These are phyloP conservation scores for Conticribra guillardii DNA, from an alignment of 108 stramenopile species.

Conservation along the genomic window DNA sequence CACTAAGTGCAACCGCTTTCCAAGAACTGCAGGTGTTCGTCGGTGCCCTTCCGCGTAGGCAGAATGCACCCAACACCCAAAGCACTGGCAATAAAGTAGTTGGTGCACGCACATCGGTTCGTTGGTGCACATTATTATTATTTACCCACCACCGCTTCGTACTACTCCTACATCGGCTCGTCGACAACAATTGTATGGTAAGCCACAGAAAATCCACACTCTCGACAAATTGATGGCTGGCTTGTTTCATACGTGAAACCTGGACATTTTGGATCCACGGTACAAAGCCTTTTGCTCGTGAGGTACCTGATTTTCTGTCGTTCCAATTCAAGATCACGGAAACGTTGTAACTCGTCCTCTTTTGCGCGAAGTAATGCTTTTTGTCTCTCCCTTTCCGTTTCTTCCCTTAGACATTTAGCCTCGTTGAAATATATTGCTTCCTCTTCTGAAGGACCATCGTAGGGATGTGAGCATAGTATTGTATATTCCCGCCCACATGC, in stretches of 20 bases:
- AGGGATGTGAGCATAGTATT: conserved; percentile 71
- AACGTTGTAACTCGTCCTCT: conserved; percentile 29
- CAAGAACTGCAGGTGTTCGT: no score
- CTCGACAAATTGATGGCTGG: conserved; percentile 34
- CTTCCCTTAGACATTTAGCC: conserved; percentile 43
- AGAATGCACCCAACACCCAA: no score
- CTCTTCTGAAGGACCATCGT: conserved; percentile 66
- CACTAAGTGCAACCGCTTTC: no score
- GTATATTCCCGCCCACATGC: conserved; percentile 79
- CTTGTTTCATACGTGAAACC: conserved; percentile 43
- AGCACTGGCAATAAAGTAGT: no score
- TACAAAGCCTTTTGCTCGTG: conserved; percentile 46
- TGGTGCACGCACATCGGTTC: no score
- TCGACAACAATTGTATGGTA: conserved; percentile 50
- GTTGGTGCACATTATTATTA: no score
- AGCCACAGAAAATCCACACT: conserved; percentile 42
- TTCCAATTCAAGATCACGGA: conserved; percentile 23
- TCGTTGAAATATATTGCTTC: conserved; percentile 53
- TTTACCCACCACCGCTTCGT: neutral
- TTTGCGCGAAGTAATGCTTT: conserved; percentile 23
- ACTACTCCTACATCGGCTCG: conserved; percentile 3
- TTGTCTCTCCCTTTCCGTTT: conserved; percentile 42
- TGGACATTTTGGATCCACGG: conserved; percentile 43
- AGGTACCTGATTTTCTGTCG: conserved; percentile 40
- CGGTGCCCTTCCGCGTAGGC: no score